Percentiles rank a stretch among this genome's conserved stretches.
Evolutionary conservation across 2,329 filamentous ascomycete species (phyloP).

Genomic region (Cladosporium sp.): DNA sequence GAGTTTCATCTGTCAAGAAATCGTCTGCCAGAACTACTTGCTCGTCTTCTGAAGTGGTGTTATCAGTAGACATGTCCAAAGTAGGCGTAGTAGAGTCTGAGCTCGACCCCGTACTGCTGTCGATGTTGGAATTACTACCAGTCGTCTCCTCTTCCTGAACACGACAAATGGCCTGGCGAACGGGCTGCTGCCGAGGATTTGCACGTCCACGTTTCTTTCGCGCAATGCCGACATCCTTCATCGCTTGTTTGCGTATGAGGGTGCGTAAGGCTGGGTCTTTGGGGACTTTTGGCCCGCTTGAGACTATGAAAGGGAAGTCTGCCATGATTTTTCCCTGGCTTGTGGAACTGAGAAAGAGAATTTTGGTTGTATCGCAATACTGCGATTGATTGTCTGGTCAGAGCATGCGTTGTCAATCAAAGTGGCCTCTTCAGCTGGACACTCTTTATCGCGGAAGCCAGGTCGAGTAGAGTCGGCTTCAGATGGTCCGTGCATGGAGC

Average conservation of each 20-base stretch:
- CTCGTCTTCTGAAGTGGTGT: not conserved
- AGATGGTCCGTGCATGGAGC: too few species aligned
- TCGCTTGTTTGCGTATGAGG: conserved; percentile 36
- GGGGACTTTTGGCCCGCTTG: conserved; percentile 22
- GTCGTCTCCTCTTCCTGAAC: not conserved
- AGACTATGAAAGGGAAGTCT: conserved; percentile 20
- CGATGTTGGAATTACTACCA: not conserved
- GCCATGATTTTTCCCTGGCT: not conserved
- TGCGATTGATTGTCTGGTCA: too few species aligned
- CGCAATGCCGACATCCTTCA: conserved; percentile 34
- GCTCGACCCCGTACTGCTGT: not conserved
- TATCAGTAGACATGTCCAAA: not conserved
- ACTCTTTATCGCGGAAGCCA: too few species aligned
- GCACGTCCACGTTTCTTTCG: conserved; percentile 28
- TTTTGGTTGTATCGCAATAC: too few species aligned
- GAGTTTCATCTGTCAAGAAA: not conserved
- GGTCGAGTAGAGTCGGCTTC: too few species aligned
- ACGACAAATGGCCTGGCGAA: too few species aligned
- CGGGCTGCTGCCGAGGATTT: conserved; percentile 28
- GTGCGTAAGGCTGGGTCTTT: conserved; percentile 21
- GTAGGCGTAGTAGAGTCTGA: not conserved
- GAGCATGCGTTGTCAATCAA: too few species aligned
- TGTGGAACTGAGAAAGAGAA: not conserved
- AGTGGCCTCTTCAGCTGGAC: too few species aligned
- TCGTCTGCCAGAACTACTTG: not conserved